Conservation (phyloP, 257 asterid species). For the Solanum clarkiae region DNA sequence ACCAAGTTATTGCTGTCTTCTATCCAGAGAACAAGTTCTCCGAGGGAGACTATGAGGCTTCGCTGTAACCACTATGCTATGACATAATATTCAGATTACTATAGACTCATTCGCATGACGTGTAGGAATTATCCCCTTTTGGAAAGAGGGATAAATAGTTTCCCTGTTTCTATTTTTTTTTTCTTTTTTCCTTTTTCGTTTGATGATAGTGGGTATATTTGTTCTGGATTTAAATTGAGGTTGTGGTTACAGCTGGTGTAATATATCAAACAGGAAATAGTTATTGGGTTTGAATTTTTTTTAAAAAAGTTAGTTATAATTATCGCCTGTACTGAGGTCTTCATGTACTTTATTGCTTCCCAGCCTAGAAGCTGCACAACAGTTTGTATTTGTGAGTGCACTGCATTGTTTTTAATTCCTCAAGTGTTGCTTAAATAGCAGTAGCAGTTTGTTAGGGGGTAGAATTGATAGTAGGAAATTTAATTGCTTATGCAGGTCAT, state of each 20-base stretch:
- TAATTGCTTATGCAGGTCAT: not conserved
- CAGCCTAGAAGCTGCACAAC: not conserved
- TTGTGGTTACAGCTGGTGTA: not conserved
- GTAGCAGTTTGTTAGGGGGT: not conserved
- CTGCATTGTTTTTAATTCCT: not conserved
- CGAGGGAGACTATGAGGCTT: conserved; percentile 73
- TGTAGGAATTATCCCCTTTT: not conserved
- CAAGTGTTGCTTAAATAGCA: not conserved
- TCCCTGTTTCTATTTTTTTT: not conserved
- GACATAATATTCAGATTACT: not conserved
- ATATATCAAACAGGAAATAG: not conserved
- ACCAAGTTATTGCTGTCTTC: conserved; percentile 69
- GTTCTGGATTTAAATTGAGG: not conserved
- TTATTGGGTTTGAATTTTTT: not conserved
- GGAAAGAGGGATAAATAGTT: not conserved
- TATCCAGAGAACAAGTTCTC: conserved; percentile 77
- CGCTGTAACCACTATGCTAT: not conserved
- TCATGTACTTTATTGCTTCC: not conserved
- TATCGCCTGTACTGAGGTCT: not conserved
- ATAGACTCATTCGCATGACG: not conserved
- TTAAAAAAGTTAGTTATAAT: not conserved
- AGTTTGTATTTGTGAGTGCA: not conserved
- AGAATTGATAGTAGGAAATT: not conserved
- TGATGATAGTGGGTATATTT: not conserved
- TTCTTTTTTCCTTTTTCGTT: not conserved